A percentile compares a stretch with the other conserved stretches of the same genome.
phyloP scores from a whole-genome alignment of 768 basidiomycete genomes.

The Rhizopogon salebrosus region DNA sequence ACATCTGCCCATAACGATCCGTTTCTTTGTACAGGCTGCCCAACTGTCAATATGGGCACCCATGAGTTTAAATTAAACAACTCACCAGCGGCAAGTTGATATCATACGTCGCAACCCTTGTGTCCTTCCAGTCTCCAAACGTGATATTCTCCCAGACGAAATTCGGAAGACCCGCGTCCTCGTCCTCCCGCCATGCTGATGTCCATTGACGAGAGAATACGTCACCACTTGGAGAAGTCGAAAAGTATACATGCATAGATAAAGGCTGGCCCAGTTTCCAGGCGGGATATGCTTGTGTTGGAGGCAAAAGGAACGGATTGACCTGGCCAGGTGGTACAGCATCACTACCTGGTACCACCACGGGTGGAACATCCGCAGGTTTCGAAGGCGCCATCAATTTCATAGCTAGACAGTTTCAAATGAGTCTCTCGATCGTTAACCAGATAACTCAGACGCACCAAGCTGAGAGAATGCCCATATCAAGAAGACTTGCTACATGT shows the following conservation, averaged over 20 bases:
- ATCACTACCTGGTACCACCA: conserved; percentile 17
- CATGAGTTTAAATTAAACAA: not conserved
- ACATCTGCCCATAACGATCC: conserved; percentile 82
- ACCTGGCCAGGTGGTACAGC: conserved; percentile 20
- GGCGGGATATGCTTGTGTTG: conserved; percentile 45
- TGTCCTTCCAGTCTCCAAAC: conserved; percentile 71
- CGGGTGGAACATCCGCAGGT: conserved; percentile 25
- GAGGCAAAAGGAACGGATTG: conserved; percentile 49
- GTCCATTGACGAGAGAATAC: conserved; percentile 54
- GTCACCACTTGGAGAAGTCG: conserved; percentile 58
- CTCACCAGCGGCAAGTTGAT: conserved; percentile 67
- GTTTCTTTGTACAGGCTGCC: conserved; percentile 71
- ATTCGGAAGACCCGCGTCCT: conserved; percentile 51
- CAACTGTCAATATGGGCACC: not conserved
- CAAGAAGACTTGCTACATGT: conserved; percentile 58
- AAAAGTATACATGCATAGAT: conserved; percentile 70
- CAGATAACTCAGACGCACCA: conserved; percentile 33
- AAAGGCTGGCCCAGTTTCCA: conserved; percentile 60
- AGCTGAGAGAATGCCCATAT: conserved; percentile 64
- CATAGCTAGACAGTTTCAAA: conserved; percentile 29
- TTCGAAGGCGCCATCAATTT: conserved; percentile 38
- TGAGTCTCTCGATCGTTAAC: not conserved
- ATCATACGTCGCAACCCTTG: conserved; percentile 48
- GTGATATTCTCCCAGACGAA: conserved; percentile 77
- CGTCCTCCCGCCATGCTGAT: conserved; percentile 41